A percentile compares a stretch with the other conserved stretches of the same genome.
phyloP scores from a whole-genome alignment of 2,329 filamentous ascomycete genomes.

The Ophiostoma pallidulum region DNA sequence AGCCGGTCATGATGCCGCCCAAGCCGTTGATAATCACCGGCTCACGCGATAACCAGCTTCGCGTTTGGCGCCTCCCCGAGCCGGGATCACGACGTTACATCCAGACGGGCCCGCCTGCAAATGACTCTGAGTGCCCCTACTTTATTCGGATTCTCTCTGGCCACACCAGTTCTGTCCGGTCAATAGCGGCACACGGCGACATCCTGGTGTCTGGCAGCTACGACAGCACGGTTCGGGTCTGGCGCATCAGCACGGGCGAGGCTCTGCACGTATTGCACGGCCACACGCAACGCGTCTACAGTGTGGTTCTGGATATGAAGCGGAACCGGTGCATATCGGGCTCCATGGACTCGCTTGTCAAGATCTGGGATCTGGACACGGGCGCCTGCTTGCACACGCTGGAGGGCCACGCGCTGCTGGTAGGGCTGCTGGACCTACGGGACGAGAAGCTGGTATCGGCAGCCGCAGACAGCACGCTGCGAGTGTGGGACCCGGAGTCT shows the following conservation, averaged over 20 bases:
- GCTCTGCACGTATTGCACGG: constrained; percentile 74
- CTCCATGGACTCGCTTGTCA: constrained; percentile 96
- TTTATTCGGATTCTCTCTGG: constrained; percentile 81
- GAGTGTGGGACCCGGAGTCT: constrained; percentile 93
- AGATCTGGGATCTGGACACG: constrained; percentile 90
- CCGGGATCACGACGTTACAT: constrained; percentile 68
- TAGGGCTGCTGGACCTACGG: constrained; percentile 81
- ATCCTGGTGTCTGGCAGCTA: constrained; percentile 97
- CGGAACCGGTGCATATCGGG: constrained; percentile 95
- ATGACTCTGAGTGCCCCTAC: constrained; percentile 78
- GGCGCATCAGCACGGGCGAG: constrained; percentile 95
- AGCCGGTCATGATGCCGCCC: constrained; percentile 78
- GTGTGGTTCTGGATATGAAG: constrained; percentile 84
- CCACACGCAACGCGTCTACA: constrained; percentile 91
- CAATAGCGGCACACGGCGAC: constrained; percentile 89
- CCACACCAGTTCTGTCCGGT: constrained; percentile 87
- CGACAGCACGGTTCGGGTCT: constrained; percentile 88
- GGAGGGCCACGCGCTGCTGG: constrained; percentile 85
- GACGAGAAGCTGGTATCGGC: constrained; percentile 89
- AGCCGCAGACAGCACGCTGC: constrained; percentile 85
- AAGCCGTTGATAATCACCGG: constrained; percentile 96
- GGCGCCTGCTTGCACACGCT: constrained; percentile 79
- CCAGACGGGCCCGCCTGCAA: constrained; percentile 65
- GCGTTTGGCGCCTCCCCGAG: constrained; percentile 89
- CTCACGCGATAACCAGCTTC: constrained; percentile 84